Percentiles rank a stretch among this genome's conserved stretches.
phyloP scores from a whole-genome alignment of 192 early-diverging fungal genomes.

The Backusella parvicylindrica region DNA sequence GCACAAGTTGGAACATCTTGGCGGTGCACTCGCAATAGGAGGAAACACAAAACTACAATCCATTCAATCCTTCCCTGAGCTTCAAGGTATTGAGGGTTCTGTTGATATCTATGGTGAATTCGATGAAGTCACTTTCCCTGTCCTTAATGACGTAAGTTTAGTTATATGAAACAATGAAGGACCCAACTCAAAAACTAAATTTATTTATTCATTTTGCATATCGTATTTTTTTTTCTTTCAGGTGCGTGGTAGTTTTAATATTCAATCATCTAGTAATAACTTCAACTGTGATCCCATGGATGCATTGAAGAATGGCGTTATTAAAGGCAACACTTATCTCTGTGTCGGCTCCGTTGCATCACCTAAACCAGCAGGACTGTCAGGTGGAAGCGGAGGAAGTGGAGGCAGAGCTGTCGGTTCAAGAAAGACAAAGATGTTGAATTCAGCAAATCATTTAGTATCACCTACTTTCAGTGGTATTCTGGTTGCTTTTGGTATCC shows the following conservation, averaged over 20 bases:
- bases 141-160: constrained; percentile 24
- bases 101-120: constrained; percentile 57
- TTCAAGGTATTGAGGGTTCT: constrained; percentile 55
- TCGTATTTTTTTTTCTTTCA: too few relatives aligned
- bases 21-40: constrained; percentile 59
- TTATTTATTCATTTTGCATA: too few relatives aligned
- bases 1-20: constrained; percentile 49
- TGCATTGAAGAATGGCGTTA: constrained; percentile 21
- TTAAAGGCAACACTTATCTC: constrained; percentile 26
- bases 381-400: background rate
- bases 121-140: constrained; percentile 52
- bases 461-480: background rate
- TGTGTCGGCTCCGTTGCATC: constrained; percentile 18
- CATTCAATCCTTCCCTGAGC: constrained; percentile 52
- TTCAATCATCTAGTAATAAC: constrained; percentile 51
- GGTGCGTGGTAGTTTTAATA: constrained; percentile 54
- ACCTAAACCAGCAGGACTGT: constrained; percentile 12
- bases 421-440: background rate
- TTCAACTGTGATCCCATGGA: constrained; percentile 43
- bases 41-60: constrained; percentile 59
- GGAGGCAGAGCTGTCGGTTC: background rate
- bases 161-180: background rate
- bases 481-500: background rate
- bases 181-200: too few relatives aligned
- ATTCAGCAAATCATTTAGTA: background rate